These are phyloP conservation scores for Hermanozyma aechmeae DNA, from an alignment of 805 yeast genomes.

Conservation along the genomic window DNA sequence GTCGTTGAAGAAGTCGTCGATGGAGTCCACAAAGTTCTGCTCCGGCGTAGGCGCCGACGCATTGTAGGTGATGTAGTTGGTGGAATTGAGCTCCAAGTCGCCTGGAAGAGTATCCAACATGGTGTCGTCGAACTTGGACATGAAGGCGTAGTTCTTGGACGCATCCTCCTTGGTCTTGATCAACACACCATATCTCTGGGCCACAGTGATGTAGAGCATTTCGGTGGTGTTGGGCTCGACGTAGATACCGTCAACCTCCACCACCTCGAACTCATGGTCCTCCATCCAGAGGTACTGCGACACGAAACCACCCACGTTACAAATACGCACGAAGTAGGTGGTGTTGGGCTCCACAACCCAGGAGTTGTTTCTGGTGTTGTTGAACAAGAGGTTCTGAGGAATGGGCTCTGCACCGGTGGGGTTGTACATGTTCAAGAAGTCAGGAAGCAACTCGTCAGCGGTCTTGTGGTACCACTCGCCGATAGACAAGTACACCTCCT, in stretches of 20 bases:
- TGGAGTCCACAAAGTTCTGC: conserved; percentile 27
- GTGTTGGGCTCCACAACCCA: conserved; percentile 76
- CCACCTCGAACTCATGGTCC: conserved; percentile 76
- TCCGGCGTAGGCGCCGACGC: conserved; percentile 29
- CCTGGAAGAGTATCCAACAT: conserved; percentile 74
- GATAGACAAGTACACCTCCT: conserved; percentile 59
- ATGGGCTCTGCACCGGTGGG: conserved; percentile 99
- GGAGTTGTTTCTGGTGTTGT: conserved; percentile 72
- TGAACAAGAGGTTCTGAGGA: conserved; percentile 72
- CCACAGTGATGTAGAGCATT: conserved; percentile 72
- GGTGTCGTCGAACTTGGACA: conserved; percentile 69
- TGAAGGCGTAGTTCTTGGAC: conserved; percentile 65
- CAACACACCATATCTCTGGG: conserved; percentile 84
- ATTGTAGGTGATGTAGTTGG: conserved; percentile 63
- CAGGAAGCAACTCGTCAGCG: conserved; percentile 39
- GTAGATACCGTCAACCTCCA: conserved; percentile 88
- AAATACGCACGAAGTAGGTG: conserved; percentile 72
- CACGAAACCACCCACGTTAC: conserved; percentile 85
- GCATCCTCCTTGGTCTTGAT: conserved; percentile 61
- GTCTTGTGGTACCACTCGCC: conserved; percentile 84
- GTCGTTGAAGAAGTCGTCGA: conserved; percentile 39
- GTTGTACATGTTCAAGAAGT: conserved; percentile 64
- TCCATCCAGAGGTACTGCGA: conserved; percentile 86
- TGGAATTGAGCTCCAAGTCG: conserved; percentile 59
- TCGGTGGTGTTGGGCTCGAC: conserved; percentile 68